These are phyloP conservation scores for Vicia villosa DNA, from an alignment of 306 rosid genomes.

Conservation along the genomic window DNA sequence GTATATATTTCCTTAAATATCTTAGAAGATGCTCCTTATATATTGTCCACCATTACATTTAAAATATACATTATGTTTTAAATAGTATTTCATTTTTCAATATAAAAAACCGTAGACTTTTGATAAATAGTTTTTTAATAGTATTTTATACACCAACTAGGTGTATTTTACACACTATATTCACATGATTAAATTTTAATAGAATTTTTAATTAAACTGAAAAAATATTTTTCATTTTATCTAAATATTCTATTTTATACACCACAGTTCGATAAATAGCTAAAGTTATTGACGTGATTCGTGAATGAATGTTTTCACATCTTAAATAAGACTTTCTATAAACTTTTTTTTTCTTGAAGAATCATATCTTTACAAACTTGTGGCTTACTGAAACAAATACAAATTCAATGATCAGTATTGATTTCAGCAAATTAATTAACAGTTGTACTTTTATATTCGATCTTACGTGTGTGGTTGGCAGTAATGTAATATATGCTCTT, in stretches of 20 bases:
- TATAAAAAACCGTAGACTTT: background rate
- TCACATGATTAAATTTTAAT: too few relatives aligned
- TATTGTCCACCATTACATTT: too few relatives aligned
- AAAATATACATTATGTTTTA: background rate
- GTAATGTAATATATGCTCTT: slow-evolving; percentile 30
- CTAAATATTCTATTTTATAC: too few relatives aligned
- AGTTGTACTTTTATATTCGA: slow-evolving; percentile 34
- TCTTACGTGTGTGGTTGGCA: slow-evolving; percentile 17
- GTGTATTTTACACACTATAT: too few relatives aligned
- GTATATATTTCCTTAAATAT: too few relatives aligned
- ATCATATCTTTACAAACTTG: background rate
- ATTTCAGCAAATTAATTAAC: slow-evolving; percentile 4
- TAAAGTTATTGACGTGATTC: too few relatives aligned
- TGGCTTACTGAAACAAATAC: background rate
- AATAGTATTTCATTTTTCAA: background rate
- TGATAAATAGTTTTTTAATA: background rate
- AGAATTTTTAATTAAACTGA: too few relatives aligned
- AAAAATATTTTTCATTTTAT: too few relatives aligned
- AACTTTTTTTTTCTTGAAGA: background rate
- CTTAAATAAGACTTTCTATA: background rate
- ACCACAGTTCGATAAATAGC: too few relatives aligned
- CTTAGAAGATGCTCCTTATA: too few relatives aligned
- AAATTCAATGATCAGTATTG: slow-evolving; percentile 12
- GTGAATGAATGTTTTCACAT: background rate
- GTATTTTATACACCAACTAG: too few relatives aligned